Conservation (phyloP, 257 asterid species). For the Rauvolfia tetraphylla region DNA sequence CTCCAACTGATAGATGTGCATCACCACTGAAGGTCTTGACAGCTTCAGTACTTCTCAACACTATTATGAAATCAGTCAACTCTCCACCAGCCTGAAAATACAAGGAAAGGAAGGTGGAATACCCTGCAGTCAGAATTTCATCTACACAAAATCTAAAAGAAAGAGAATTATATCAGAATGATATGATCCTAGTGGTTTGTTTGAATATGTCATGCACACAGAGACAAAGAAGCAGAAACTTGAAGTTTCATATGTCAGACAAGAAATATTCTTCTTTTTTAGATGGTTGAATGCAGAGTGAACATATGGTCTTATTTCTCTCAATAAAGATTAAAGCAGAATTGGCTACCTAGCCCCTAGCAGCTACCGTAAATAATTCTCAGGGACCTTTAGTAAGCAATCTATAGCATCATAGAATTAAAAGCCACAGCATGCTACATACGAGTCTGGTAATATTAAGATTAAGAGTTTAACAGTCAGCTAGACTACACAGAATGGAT, state of each 20-base stretch:
- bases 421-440: background rate
- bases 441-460: background rate
- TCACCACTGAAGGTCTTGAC: constrained; percentile 71
- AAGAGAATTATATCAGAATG: background rate
- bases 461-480: background rate
- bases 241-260: background rate
- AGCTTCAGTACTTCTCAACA: constrained; percentile 74
- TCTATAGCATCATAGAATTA: background rate
- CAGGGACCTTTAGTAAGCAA: background rate
- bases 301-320: background rate
- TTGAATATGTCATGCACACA: background rate
- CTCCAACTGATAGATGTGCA: constrained; percentile 83
- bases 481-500: background rate
- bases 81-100: constrained; percentile 92
- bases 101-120: background rate
- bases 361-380: background rate
- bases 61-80: constrained; percentile 80
- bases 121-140: background rate
- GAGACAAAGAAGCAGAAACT: background rate
- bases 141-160: background rate
- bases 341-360: background rate
- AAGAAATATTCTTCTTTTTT: background rate
- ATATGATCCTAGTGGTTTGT: background rate
- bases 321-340: background rate
- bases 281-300: background rate